Percentiles rank a stretch among this genome's conserved stretches.
Evolutionary conservation across 371 early-diverging fungal genomes (phyloP).

Genomic region (Amoeboradix gromovi): DNA sequence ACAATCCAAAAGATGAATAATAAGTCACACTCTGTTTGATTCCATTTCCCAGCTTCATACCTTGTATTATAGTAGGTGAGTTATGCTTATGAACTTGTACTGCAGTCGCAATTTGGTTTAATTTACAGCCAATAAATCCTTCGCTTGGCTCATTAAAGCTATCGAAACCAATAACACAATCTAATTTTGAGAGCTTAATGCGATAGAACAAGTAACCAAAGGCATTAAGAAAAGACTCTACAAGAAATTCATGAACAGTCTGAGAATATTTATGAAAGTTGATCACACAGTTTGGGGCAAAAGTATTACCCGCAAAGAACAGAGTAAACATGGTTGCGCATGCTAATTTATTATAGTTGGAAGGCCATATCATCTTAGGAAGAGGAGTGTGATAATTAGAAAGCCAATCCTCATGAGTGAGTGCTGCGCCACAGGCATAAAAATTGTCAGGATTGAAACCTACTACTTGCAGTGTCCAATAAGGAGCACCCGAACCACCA

Average conservation of each 20-base stretch:
- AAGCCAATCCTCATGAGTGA: constrained; percentile 21
- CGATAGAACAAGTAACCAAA: constrained; percentile 15
- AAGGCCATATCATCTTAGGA: constrained; percentile 52
- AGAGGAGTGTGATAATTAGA: constrained; percentile 1
- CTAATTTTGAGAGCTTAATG: constrained; percentile 16
- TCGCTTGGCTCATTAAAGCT: constrained; percentile 39
- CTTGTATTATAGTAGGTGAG: constrained; percentile 29
- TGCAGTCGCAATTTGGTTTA: constrained; percentile 14
- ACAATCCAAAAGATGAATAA: constrained; percentile 4
- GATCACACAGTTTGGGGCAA: constrained; percentile 28
- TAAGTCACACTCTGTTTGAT: constrained; percentile 18
- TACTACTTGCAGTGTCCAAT: constrained; percentile 43
- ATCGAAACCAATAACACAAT: constrained; percentile 35
- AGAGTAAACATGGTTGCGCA: constrained; percentile 49
- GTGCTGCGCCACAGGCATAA: constrained; percentile 30
- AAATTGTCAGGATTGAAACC: constrained; percentile 35
- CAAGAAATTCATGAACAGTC: constrained; percentile 37
- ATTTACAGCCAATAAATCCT: constrained; percentile 32
- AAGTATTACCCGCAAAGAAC: constrained; percentile 41
- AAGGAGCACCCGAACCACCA: constrained; percentile 58
- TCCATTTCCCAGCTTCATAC: constrained; percentile 30
- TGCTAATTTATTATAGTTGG: constrained; percentile 53
- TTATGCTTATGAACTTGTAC: constrained; percentile 18
- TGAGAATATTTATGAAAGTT: constrained; percentile 3
- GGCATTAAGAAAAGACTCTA: constrained; percentile 27